Evolutionary conservation across 1,284 basidiomycete genomes (phyloP), one percentile per base, ranked within the genome.

Genomic region (Tremellales sp.): DNA sequence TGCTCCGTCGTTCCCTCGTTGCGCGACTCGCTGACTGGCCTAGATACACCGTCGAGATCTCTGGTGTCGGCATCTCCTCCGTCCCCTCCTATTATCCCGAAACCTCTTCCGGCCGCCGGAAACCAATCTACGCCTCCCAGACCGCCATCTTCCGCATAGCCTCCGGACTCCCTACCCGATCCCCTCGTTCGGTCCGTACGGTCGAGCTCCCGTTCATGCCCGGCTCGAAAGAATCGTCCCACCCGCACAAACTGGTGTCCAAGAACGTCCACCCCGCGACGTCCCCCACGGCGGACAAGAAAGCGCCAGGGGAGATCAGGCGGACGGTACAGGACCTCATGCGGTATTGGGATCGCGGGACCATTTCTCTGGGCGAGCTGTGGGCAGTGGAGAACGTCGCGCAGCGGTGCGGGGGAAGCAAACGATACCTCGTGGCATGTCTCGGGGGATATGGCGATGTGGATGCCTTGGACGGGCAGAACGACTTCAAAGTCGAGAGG

Each of bases 381-480:
- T 90, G 87, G 87, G 83, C 79, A 35, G 76, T 81, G 47, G 70
- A 73, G 5, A 75, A 80, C 5, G 70, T 89, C 32, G 71, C 79
- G 0, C 56, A 72, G 7, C 62, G 77, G n/a, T 88, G 86, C 55
- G 84, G 81, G 14, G 87, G 87, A 1, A 60, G 56, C 31, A 70
- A 68, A 56, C 48, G 71, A 27, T 61, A 59, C 29, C 50, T 73
- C 3, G 65, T 71, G 10, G 54, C 55, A 4, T 55, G 52, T 5
- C 55, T 73, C 13, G 71, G 71, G n/a, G 71, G 71, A n/a, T 68
- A 55, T 48, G 71, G 71, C 1, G 60, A 73, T 50, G 36, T 34
- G 16, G 33, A 48, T 29, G 26, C 18, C 4, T 35, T 36, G 38
- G 10, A 5, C 31, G 53, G 8, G 21, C 48, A 52, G 14, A 43